A percentile compares a stretch with the other conserved stretches of the same genome.
These are phyloP conservation scores for Lasiosphaeriaceae sp. DNA, from an alignment of 495 filamentous ascomycete species.

Conservation along the genomic window DNA sequence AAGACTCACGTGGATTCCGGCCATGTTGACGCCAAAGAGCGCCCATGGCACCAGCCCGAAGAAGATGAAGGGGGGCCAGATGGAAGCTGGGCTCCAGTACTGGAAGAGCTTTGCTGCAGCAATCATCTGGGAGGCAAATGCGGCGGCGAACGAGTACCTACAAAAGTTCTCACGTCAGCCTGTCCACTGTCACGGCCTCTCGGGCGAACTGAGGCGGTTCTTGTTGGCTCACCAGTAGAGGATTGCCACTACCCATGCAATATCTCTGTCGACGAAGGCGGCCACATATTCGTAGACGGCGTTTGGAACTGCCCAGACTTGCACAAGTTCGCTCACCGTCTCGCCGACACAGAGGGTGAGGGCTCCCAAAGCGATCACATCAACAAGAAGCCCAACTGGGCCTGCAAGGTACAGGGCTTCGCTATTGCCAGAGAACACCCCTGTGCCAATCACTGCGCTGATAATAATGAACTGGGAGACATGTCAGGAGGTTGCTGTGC, in stretches of 20 bases:
- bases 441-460: constrained; percentile 31
- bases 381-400: constrained; percentile 28
- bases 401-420: constrained; percentile 29
- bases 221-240: constrained; percentile 13
- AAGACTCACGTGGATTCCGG: not conserved
- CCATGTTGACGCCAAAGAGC: constrained; percentile 1
- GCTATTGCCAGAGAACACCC: constrained; percentile 23
- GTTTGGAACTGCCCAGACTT: constrained; percentile 31
- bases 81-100: constrained; percentile 1
- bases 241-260: constrained; percentile 27
- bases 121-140: constrained; percentile 11
- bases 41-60: not conserved
- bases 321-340: constrained; percentile 33
- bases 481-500: not conserved
- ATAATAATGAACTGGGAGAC: constrained; percentile 33
- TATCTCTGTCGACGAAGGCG: constrained; percentile 32
- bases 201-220: too few species aligned
- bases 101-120: constrained; percentile 6
- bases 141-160: constrained; percentile 1
- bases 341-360: constrained; percentile 32
- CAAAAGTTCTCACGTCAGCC: too few species aligned
- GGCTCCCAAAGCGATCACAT: constrained; percentile 26
- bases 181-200: too few species aligned
- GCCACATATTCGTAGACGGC: constrained; percentile 32
- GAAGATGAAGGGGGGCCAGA: constrained; percentile 12